Percentiles rank a stretch among this genome's conserved stretches.
Evolutionary conservation across 352 stramenopile genomes (phyloP).

Genomic region (Phytophthora agathidicida): DNA sequence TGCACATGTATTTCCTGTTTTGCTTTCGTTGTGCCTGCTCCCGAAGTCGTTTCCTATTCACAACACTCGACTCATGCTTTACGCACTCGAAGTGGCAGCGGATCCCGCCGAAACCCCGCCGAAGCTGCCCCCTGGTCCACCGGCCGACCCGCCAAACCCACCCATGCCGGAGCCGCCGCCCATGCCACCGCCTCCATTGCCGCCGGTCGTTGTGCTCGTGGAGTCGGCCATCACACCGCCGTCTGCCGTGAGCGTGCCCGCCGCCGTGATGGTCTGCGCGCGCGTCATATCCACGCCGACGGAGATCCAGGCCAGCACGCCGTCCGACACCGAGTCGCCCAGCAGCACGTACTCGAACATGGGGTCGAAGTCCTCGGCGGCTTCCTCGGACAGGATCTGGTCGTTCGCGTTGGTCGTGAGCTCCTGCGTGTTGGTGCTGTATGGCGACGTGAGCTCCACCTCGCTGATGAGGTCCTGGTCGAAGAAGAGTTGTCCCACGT

Average conservation of each 20-base stretch:
- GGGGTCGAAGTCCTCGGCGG: constrained; percentile 37
- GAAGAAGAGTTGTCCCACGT: constrained; percentile 31
- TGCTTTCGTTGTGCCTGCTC: too few relatives aligned
- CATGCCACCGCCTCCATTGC: neutral
- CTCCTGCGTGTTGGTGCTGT: constrained; percentile 36
- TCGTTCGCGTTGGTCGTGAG: constrained; percentile 35
- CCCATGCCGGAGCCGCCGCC: constrained; percentile 4
- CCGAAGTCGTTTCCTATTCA: too few relatives aligned
- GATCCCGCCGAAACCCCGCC: too few relatives aligned
- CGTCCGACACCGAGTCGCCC: constrained; percentile 35
- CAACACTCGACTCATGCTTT: too few relatives aligned
- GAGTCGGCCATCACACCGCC: constrained; percentile 25
- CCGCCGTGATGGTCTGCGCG: constrained; percentile 22
- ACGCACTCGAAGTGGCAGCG: too few relatives aligned
- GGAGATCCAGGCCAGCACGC: constrained; percentile 46
- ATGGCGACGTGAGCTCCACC: constrained; percentile 19
- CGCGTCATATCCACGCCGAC: constrained; percentile 37
- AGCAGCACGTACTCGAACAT: constrained; percentile 43
- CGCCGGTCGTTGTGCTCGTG: constrained; percentile 13
- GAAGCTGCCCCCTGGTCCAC: constrained; percentile 3
- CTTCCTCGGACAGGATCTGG: constrained; percentile 34
- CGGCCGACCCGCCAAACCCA: constrained; percentile 7
- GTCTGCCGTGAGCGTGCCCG: constrained; percentile 14
- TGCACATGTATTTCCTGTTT: too few relatives aligned
- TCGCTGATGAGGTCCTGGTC: constrained; percentile 36